A percentile compares a stretch with the other conserved stretches of the same genome.
Evolutionary conservation across 2,329 filamentous ascomycete species (phyloP).

Genomic region (Clonostachys sp.): DNA sequence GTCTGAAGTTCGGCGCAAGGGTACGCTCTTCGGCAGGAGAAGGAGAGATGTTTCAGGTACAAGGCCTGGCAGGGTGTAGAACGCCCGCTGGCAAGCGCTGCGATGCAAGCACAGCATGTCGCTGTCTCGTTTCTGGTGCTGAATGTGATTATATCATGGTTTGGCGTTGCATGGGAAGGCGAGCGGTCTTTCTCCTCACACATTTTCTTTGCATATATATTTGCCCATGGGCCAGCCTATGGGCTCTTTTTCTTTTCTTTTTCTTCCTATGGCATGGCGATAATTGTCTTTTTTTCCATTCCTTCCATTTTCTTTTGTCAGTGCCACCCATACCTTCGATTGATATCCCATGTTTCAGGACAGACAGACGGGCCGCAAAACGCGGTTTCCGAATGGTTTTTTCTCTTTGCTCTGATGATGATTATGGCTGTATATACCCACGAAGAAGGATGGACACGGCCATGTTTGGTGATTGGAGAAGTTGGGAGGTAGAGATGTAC

Average conservation of each 20-base stretch:
- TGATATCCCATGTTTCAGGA: too few relatives aligned
- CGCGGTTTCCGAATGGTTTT: too few relatives aligned
- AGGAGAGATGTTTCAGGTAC: constrained; percentile 20
- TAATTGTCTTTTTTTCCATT: not conserved
- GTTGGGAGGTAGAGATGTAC: too few relatives aligned
- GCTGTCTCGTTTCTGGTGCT: constrained; percentile 4
- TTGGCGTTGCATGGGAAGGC: not conserved
- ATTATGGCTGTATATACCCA: too few relatives aligned
- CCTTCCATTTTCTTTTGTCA: constrained; percentile 1
- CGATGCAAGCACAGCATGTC: not conserved
- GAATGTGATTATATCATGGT: constrained; percentile 1
- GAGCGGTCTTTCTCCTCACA: too few relatives aligned
- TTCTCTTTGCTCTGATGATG: too few relatives aligned
- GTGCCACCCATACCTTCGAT: too few relatives aligned
- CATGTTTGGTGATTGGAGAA: too few relatives aligned
- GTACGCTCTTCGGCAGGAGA: constrained; percentile 39
- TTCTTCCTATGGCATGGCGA: not conserved
- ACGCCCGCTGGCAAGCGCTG: not conserved
- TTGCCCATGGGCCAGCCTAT: not conserved
- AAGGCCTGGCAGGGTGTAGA: constrained; percentile 1
- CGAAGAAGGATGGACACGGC: too few relatives aligned
- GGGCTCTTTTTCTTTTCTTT: not conserved
- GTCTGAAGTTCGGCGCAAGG: constrained; percentile 28
- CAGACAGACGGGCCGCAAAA: too few relatives aligned
- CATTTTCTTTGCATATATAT: not conserved